Percentiles rank a stretch among this genome's conserved stretches.
phyloP scores from a whole-genome alignment of 2,329 filamentous ascomycete genomes.

The Aspergillus fumigatiaffinis region DNA sequence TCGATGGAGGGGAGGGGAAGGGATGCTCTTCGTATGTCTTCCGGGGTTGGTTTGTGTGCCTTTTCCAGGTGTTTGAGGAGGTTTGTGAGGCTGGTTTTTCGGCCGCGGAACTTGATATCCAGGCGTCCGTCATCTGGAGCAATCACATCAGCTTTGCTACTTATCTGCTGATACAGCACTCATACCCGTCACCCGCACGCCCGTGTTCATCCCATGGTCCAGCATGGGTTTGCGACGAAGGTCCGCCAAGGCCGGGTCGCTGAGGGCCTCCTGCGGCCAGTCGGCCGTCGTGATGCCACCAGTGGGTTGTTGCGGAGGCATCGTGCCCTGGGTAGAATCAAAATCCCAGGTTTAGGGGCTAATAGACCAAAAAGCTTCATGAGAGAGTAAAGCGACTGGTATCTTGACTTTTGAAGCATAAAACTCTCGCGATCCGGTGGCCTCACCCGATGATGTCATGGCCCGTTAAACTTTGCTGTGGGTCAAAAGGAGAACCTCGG shows the following conservation, averaged over 20 bases:
- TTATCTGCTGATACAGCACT: background rate
- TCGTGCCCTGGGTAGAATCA: background rate
- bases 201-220: constrained; percentile 12
- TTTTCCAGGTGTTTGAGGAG: constrained; percentile 53
- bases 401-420: too few relatives aligned
- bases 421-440: background rate
- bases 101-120: constrained; percentile 75
- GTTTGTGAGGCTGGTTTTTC: constrained; percentile 60
- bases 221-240: background rate
- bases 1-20: background rate
- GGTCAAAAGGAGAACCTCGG: background rate
- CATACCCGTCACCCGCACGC: constrained; percentile 18
- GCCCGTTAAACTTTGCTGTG: background rate
- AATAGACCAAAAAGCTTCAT: background rate
- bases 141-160: background rate
- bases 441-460: background rate
- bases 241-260: background rate
- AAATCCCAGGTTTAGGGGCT: background rate
- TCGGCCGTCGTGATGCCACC: constrained; percentile 2
- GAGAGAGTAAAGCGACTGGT: background rate
- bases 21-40: constrained; percentile 5
- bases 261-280: constrained; percentile 7
- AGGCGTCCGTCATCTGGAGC: constrained; percentile 66
- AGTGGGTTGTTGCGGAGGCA: background rate
- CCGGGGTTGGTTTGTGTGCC: background rate